Evolutionary conservation across 495 filamentous ascomycete species (phyloP), one percentile per base, ranked within the genome.

Genomic region (Xanthoparmelia taractica): DNA sequence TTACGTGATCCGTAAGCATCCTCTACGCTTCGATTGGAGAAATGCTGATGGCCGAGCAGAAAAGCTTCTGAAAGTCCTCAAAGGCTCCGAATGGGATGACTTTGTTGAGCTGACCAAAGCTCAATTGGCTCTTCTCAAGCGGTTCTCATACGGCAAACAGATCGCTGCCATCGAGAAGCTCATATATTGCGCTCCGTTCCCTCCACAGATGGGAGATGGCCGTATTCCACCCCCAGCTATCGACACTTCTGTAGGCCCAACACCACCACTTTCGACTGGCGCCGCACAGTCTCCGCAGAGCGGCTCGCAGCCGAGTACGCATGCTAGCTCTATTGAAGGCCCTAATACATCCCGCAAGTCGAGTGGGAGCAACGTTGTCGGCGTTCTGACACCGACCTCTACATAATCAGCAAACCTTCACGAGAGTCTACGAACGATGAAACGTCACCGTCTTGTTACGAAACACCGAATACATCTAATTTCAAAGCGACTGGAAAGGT

Each of bases 1-100:
- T 72, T 98, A 98, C 71, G 94, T 97, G 20, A 87, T 98, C 64
- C 94, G 91, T 96, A 85, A 82, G 93, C 86, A 58, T 48, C 18
- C 7, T 13, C 25, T 36, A 7, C 47, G 40, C 66, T 76, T 36
- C 29, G 34, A 37, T 36, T 15, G 45, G 48, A 43, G 37, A 23
- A 33, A 27, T 59, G 57, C 78, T 84, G 70, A 83, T 73, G 43
- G 12, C 69, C 33, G 41, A 61, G 69, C 70, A 95, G 90, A 95
- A 75, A 92, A 90, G 75, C 80, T 96, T 31, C 79, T 95, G 56
- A 84, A 81, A 10, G 81, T 86, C 59, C 77, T 96, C 3, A 79
- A 84, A 60, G 83, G 81, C 15, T 72, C 75, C 0, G 90, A 96
- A 63, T 81, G 82, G 31, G 81, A 83, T 29, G 73, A 78, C 18